Evolutionary conservation across 371 early-diverging fungal species (phyloP).

Genomic region (Apophysomyces variabilis): DNA sequence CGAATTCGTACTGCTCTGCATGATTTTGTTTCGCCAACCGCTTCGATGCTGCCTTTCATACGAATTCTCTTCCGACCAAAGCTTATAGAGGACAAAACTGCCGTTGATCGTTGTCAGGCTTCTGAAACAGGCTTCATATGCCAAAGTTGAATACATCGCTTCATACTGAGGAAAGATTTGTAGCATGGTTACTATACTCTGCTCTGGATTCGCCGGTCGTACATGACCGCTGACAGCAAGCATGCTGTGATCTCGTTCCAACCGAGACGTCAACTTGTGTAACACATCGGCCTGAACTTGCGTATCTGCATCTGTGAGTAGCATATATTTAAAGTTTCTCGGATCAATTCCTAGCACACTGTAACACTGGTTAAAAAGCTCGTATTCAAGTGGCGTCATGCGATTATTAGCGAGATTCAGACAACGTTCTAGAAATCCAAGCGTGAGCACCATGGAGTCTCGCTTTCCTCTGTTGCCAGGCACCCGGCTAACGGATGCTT

Average conservation of each 20-base stretch:
- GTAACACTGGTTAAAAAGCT: conserved; percentile 51
- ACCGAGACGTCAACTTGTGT: conserved; percentile 32
- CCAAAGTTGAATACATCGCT: conserved; percentile 43
- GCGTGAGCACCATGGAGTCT: conserved; percentile 43
- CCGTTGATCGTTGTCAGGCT: conserved; percentile 49
- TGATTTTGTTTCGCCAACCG: neutral
- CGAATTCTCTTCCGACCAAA: conserved; percentile 40
- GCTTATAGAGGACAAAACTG: conserved; percentile 49
- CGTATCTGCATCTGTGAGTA: conserved; percentile 53
- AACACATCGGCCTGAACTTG: conserved; percentile 45
- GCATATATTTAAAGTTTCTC: conserved; percentile 47
- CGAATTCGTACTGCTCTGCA: conserved; percentile 7
- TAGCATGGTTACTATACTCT: conserved; percentile 51
- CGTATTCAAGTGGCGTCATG: conserved; percentile 52
- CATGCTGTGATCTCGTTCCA: conserved; percentile 43
- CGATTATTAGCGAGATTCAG: conserved; percentile 44
- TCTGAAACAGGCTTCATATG: conserved; percentile 49
- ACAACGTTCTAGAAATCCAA: conserved; percentile 53
- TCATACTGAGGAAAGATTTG: conserved; percentile 53
- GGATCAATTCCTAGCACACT: conserved; percentile 53
- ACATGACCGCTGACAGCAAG: conserved; percentile 54
- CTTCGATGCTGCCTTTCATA: neutral
- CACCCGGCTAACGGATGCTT: conserved; percentile 19
- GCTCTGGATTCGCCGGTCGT: conserved; percentile 52
- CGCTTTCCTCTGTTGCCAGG: conserved; percentile 55